These are phyloP conservation scores for Colletotrichum graminicola DNA, from an alignment of 2,329 filamentous ascomycete genomes.

Conservation along the genomic window DNA sequence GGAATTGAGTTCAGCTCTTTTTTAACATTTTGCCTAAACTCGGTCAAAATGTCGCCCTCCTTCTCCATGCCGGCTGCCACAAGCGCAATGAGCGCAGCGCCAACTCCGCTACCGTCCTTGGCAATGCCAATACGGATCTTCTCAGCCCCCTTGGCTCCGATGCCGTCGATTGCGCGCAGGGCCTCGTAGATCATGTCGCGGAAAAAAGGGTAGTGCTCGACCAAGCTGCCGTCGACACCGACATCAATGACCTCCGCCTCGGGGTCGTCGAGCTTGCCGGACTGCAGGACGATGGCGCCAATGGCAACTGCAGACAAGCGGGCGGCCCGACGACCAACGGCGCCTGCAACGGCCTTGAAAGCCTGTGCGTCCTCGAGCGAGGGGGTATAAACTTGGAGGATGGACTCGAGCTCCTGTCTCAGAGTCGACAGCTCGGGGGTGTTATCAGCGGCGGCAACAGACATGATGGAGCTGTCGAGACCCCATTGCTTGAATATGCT, in stretches of 20 bases:
- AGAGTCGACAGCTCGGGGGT: slow-evolving; percentile 78
- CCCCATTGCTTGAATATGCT: slow-evolving; percentile 86
- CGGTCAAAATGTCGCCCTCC: slow-evolving; percentile 57
- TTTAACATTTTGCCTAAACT: slow-evolving; percentile 56
- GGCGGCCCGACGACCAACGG: slow-evolving; percentile 89
- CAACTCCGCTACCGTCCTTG: slow-evolving; percentile 96
- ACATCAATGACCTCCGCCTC: slow-evolving; percentile 84
- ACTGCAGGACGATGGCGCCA: slow-evolving; percentile 84
- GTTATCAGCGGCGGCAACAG: slow-evolving; percentile 84
- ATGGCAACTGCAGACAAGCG: slow-evolving; percentile 90
- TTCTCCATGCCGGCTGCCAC: slow-evolving; percentile 80
- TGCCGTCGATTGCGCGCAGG: slow-evolving; percentile 79
- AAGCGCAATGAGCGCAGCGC: slow-evolving; percentile 92
- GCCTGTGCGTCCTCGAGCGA: slow-evolving; percentile 88
- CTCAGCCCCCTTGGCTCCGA: slow-evolving; percentile 83
- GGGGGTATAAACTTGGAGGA: slow-evolving; percentile 80
- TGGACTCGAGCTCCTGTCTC: slow-evolving; percentile 81
- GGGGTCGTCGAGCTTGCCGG: slow-evolving; percentile 74
- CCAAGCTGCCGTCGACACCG: slow-evolving; percentile 92
- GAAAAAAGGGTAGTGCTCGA: slow-evolving; percentile 96
- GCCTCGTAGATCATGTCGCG: slow-evolving; percentile 89
- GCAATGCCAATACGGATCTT: slow-evolving; percentile 94
- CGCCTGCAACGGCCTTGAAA: slow-evolving; percentile 84
- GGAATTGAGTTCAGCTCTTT: slow-evolving; percentile 51
- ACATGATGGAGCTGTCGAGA: slow-evolving; percentile 91